Evolutionary conservation across 2,329 filamentous ascomycete species (phyloP), one percentile per base, ranked within the genome.

Genomic region (Stagonosporopsis chrysanthemi): DNA sequence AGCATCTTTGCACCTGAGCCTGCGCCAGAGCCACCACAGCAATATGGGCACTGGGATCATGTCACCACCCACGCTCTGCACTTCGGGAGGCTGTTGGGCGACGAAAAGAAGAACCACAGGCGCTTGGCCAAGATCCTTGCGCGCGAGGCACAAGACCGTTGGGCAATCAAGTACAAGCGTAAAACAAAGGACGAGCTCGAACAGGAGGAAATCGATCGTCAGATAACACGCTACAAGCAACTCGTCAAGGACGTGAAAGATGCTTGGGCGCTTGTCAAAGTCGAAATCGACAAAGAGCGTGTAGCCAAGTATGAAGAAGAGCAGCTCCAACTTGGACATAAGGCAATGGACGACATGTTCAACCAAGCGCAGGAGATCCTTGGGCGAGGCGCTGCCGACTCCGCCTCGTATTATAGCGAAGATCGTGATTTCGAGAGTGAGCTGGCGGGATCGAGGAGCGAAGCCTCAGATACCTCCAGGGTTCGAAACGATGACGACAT

Each of bases 21-120:
- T 12, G 83, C 84, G 58, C 88, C 91, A 54, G 90, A 96, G 67
- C 90, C 90, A 0, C 85, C 87, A 0, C 83, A 85, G 49, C 91
- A 95, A 69, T 98, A 91, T 81, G 88, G 90, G n/a, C 92, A 96
- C 65, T 85, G 87, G 70, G 93, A 98, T 70, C 91, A 98, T 72
- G 83, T 98, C 50, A 82, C 90, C 42, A 88, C 88, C 43, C 93
- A 96, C 60, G 88, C 90, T 56, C 72, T 89, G 12, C 89, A 93
- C 66, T 94, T 98, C 66, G 87, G 91, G 44, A 90, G 88, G 67
- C 82, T 98, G 33, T 86, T 98, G 79, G 78, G 88, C 2, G 85
- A 87, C 55, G 95, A 99, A 74, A 90, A 92, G 65, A 86, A 86
- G 61, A 84, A 88, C 12, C 94, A 98, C 75, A 86, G 86, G 33